phyloP scores from a whole-genome alignment of 2,329 filamentous ascomycete species.

The Aspergillus brunneoviolaceus region DNA sequence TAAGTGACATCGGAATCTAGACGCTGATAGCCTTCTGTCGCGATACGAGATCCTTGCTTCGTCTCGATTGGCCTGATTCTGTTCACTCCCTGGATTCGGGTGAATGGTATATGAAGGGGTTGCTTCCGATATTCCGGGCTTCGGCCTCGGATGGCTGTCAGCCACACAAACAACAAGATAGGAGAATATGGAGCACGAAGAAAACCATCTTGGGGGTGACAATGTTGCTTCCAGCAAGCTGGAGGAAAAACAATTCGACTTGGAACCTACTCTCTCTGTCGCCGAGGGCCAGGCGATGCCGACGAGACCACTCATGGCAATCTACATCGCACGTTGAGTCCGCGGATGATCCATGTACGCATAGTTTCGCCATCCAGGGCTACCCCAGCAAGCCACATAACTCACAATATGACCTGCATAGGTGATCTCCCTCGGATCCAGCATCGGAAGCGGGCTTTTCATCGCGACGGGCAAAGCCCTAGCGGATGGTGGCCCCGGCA shows the following conservation, averaged over 20 bases:
- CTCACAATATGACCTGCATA: neutral
- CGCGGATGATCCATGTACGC: constrained; percentile 1
- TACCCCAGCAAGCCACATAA: too few species aligned
- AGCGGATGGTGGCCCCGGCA: constrained; percentile 9
- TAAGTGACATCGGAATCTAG: neutral
- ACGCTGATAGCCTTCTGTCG: neutral
- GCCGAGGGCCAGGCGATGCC: neutral
- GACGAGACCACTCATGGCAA: neutral
- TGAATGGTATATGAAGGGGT: neutral
- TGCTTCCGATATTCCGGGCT: neutral
- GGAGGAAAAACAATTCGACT: neutral
- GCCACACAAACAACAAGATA: neutral
- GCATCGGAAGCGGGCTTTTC: constrained; percentile 11
- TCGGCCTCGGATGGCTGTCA: neutral
- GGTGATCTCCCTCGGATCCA: constrained; percentile 10
- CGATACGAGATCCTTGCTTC: neutral
- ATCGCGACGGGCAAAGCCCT: constrained; percentile 13
- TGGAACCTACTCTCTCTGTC: neutral
- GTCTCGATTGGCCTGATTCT: neutral
- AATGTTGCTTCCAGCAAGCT: too few species aligned
- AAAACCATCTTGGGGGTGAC: neutral
- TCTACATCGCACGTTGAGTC: neutral
- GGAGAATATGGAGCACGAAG: neutral
- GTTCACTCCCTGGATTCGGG: neutral
- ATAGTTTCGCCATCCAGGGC: neutral